Base-by-base conservation (phyloP, 2,329 filamentous ascomycete genomes). In the Alternaria consortialis region DNA sequence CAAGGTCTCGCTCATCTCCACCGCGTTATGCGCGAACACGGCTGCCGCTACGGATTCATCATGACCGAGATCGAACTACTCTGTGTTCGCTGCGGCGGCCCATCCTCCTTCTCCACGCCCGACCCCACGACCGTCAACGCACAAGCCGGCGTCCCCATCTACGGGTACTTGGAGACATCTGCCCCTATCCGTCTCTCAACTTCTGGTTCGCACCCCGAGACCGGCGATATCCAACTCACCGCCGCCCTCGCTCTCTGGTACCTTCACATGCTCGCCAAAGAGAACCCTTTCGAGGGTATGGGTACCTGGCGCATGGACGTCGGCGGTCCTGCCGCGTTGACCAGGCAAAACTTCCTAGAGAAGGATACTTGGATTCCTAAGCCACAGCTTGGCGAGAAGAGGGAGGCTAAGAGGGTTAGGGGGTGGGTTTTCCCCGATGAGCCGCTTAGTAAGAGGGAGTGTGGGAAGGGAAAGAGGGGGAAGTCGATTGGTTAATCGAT, bases 31-130 rank as follows among this genome's bases (percentile, higher is more conserved):
- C 93, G 94, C 78, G 93, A 97, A 81, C 92, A 97, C 81, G 89
- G 90, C 68, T 96, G 92, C 76, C 90, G 94, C 60, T 98, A 97
- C 79, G 94, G 94, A 56, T 98, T 97, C 84, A 94, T 98, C 79
- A 88, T 97, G 74, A 97, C 93, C 1, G 94, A 97, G 81, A 97
- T 97, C 71, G 94, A 98, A 81, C 88, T 97, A 8, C 90, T 97
- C 39, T 89, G 95, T 70, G 93, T 97, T 1, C 92, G 94, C 72
- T 92, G 91, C 67, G 93, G 94, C 53, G 82, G 82, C 5, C 77
- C 79, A 13, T 74, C 77, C 0, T 61, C 62, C 27, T 68, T 68
- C 11, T 64, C 72, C 1, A 76, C 74, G 5, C 46, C 69, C 0
- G 75, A 79, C 57, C 72, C 74, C 40, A 77, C 78, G 8, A 79